Percentiles rank a stretch among this genome's conserved stretches.
Evolutionary conservation across 805 yeast genomes (phyloP).

Genomic region (Priceomyces medius): DNA sequence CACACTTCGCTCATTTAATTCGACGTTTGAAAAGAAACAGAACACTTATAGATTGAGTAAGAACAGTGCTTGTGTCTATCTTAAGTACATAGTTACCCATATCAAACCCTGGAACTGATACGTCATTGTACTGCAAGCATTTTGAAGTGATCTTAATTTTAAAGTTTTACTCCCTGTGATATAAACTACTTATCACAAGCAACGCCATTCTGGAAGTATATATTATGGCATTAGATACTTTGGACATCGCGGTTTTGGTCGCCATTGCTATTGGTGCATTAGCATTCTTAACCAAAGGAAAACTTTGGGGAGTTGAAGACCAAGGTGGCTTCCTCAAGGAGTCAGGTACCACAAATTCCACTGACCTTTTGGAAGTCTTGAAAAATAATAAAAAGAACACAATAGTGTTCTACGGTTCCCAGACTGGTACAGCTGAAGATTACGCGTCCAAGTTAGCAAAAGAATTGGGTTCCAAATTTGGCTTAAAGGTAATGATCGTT

Average conservation of each 20-base stretch:
- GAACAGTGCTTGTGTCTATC: no score
- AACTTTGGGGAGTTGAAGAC: conserved; percentile 39
- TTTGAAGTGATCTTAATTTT: no score
- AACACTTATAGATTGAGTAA: neutral
- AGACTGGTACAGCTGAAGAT: conserved; percentile 98
- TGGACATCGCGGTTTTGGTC: conserved; percentile 67
- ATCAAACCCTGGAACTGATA: no score
- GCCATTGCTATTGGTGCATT: conserved; percentile 64
- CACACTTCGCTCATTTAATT: neutral
- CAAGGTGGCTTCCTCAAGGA: conserved; percentile 30
- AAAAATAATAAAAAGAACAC: conserved; percentile 67
- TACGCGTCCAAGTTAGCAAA: conserved; percentile 88
- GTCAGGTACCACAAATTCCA: conserved; percentile 36
- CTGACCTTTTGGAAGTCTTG: conserved; percentile 61
- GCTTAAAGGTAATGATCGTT: conserved; percentile 77
- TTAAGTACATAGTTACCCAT: no score
- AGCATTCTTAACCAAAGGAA: conserved; percentile 67
- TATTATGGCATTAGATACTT: conserved; percentile 62
- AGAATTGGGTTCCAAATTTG: conserved; percentile 80
- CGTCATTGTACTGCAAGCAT: no score
- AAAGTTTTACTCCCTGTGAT: no score
- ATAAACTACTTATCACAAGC: no score
- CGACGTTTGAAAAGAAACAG: neutral
- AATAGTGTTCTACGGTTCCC: conserved; percentile 86
- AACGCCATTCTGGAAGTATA: no score